Percentiles rank a stretch among this genome's conserved stretches.
Conservation (phyloP, 768 basidiomycete genomes). For the Mycena amicta region DNA sequence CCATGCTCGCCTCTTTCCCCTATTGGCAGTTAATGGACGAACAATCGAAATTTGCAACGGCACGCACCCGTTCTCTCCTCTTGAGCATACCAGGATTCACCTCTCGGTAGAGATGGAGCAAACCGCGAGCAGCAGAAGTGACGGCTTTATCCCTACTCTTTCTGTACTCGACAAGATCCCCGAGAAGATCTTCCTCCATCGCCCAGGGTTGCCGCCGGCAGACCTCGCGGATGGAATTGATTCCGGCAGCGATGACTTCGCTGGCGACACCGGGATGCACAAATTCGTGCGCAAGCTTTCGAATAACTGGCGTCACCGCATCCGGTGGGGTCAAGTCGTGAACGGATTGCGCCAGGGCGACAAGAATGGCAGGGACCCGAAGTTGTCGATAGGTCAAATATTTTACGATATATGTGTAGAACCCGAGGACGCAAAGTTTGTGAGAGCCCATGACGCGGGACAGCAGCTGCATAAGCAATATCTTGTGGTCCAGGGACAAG, state of each 20-base stretch:
- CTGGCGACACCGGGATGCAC: slow-evolving; percentile 96
- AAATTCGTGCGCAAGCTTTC: slow-evolving; percentile 93
- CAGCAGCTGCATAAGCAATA: slow-evolving; percentile 94
- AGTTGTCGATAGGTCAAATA: slow-evolving; percentile 93
- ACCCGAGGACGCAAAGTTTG: slow-evolving; percentile 89
- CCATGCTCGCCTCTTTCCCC: slow-evolving; percentile 92
- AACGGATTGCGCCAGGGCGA: slow-evolving; percentile 89
- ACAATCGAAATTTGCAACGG: neutral
- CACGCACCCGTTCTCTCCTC: slow-evolving; percentile 75
- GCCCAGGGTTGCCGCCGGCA: slow-evolving; percentile 93
- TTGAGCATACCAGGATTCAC: slow-evolving; percentile 94
- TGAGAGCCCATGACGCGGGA: slow-evolving; percentile 92
- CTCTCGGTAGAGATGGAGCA: slow-evolving; percentile 91
- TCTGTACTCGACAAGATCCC: slow-evolving; percentile 91
- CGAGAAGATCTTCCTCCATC: slow-evolving; percentile 92
- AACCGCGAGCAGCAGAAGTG: slow-evolving; percentile 82
- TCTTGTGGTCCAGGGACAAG: slow-evolving; percentile 96
- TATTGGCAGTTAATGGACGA: slow-evolving; percentile 31
- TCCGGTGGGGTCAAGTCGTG: slow-evolving; percentile 97
- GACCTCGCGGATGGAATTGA: slow-evolving; percentile 95
- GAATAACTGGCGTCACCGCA: slow-evolving; percentile 82
- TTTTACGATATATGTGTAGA: slow-evolving; percentile 95
- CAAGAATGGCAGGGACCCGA: slow-evolving; percentile 90
- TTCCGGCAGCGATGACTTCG: slow-evolving; percentile 94
- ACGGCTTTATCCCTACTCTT: slow-evolving; percentile 96